Conservation (phyloP, 805 yeast genomes). For the Yarrowia bubula region DNA sequence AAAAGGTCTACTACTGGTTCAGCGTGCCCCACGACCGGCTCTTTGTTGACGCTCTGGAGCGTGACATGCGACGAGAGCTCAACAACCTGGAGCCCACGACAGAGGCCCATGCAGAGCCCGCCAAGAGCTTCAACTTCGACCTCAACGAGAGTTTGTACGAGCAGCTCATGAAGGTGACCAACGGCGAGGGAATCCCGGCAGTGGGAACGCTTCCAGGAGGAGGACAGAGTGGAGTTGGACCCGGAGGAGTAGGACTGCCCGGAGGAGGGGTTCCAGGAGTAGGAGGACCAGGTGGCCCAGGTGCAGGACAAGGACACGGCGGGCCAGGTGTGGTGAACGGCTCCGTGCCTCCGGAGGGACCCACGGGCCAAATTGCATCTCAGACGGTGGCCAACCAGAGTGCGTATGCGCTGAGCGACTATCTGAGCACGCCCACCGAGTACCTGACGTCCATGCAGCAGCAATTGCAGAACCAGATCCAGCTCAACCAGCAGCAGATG, state of each 20-base stretch:
- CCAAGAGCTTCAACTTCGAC: slow-evolving; percentile 70
- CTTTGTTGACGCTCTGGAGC: slow-evolving; percentile 88
- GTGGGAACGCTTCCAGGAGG: neutral
- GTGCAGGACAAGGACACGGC: too few species aligned
- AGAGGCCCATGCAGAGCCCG: slow-evolving; percentile 69
- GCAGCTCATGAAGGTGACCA: slow-evolving; percentile 35
- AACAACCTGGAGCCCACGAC: slow-evolving; percentile 66
- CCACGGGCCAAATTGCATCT: slow-evolving; percentile 5
- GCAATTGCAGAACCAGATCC: slow-evolving; percentile 18
- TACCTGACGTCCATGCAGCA: slow-evolving; percentile 26
- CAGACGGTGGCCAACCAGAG: slow-evolving; percentile 6
- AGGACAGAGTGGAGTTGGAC: neutral
- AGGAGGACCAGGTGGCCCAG: neutral
- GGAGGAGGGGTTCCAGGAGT: neutral
- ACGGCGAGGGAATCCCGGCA: neutral
- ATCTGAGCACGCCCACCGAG: slow-evolving; percentile 26
- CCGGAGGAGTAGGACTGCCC: neutral
- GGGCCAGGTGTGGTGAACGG: neutral
- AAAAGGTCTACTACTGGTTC: slow-evolving; percentile 95
- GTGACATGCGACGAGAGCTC: slow-evolving; percentile 80
- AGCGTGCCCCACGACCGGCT: slow-evolving; percentile 90
- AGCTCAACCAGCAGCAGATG: slow-evolving; percentile 18
- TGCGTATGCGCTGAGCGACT: slow-evolving; percentile 23
- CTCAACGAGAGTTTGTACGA: slow-evolving; percentile 39
- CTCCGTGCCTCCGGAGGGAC: neutral